Conservation (phyloP, 306 rosid genomes). For the Prunus padus region DNA sequence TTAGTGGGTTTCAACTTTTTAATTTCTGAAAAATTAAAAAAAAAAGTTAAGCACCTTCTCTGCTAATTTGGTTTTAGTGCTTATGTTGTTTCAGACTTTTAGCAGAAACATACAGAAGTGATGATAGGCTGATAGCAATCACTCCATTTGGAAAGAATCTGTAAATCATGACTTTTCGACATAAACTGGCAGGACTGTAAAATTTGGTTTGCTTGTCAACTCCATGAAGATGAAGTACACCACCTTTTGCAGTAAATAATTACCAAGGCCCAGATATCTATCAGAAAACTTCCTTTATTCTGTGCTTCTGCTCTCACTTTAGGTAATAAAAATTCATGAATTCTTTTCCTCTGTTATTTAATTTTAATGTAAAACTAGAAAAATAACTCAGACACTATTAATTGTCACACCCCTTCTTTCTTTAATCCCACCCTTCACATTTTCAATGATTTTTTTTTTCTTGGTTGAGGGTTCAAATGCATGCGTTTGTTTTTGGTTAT, state of each 20-base stretch:
- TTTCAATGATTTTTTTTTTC: background rate
- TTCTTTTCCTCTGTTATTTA: background rate
- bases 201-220: conserved; percentile 8
- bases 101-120: background rate
- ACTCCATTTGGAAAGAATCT: background rate
- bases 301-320: background rate
- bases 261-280: background rate
- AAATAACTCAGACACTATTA: too few species aligned
- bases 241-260: background rate
- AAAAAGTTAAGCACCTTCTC: background rate
- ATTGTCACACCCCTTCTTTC: background rate
- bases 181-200: conserved; percentile 6
- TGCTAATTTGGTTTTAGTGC: background rate
- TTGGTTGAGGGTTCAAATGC: conserved; percentile 2
- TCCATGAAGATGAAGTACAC: background rate
- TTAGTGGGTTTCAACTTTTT: background rate
- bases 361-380: too few species aligned
- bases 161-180: conserved; percentile 6
- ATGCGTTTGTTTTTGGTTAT: conserved; percentile 6
- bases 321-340: background rate
- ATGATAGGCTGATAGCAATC: background rate
- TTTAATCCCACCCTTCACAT: background rate
- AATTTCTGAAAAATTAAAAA: background rate
- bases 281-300: background rate
- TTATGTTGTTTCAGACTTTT: background rate